Percentiles rank a stretch among this genome's conserved stretches.
These are phyloP conservation scores for Neofusicoccum kwambonambiense DNA, from an alignment of 2,329 filamentous ascomycete genomes.

Conservation along the genomic window DNA sequence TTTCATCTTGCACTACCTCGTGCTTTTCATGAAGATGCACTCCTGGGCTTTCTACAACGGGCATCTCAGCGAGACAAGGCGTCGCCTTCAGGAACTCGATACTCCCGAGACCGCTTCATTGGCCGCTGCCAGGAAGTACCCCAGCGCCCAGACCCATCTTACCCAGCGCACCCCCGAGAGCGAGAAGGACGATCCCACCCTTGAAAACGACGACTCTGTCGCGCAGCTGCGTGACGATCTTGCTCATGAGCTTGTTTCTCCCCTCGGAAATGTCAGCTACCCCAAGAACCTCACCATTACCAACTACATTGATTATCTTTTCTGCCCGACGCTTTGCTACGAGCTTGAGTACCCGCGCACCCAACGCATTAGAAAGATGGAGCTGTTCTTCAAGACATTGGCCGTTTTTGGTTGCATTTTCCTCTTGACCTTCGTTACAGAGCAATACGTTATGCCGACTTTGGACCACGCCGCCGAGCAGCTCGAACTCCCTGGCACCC, in stretches of 20 bases:
- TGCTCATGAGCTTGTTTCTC: conserved; percentile 86
- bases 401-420: conserved; percentile 97
- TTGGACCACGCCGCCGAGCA: conserved; percentile 68
- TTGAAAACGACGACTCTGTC: conserved; percentile 43
- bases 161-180: conserved; percentile 51
- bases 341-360: conserved; percentile 93
- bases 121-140: conserved; percentile 75
- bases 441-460: conserved; percentile 94
- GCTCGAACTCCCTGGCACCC: conserved; percentile 48
- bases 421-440: conserved; percentile 82
- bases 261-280: conserved; percentile 85
- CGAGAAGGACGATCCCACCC: conserved; percentile 42
- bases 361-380: conserved; percentile 70
- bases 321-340: conserved; percentile 95
- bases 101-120: conserved; percentile 67
- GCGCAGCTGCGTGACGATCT: conserved; percentile 77
- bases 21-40: conserved; percentile 98
- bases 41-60: conserved; percentile 98
- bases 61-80: conserved; percentile 83
- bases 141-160: conserved; percentile 49
- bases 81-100: conserved; percentile 77
- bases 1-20: conserved; percentile 84
- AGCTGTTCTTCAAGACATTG: conserved; percentile 78
- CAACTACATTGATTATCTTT: conserved; percentile 84
- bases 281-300: conserved; percentile 78